Base-by-base conservation (phyloP, 129 eudicot species). In the Solidago caesia region DNA sequence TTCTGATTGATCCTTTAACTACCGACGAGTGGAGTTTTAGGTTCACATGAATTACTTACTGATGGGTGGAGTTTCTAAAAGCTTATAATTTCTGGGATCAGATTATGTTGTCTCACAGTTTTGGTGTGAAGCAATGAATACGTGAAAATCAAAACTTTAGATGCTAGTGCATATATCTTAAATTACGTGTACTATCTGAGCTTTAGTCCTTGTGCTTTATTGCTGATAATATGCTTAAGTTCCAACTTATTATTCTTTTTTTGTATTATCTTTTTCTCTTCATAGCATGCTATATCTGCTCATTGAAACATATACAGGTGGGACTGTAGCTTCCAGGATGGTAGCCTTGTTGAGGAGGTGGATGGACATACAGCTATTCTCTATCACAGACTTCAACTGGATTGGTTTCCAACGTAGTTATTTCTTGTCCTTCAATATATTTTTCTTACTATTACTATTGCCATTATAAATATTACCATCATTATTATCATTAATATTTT, bases 291-390 rank as follows among this genome's bases (percentile, higher is more conserved):
- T 63, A n/a, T 78, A 44, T 64, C 0, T 57, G 27, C 68, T 75
- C 14, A 29, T 63, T 44, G 58, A 33, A 39, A 44, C 58, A 71
- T 76, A 51, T 80, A 76, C 83, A 95, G 99, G 87, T 95, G 99
- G 99, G 99, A 95, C 74, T 91, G 90, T 85, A 84, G 89, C 80
- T 95, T 95, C 85, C 99, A 89, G 83, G 85, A 82, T 72, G 99
- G 99, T 77, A 95, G 99, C 77, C 81, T 95, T 76, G 99, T 95
- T 63, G 97, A 95, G 79, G 99, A 95, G 86, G 99, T 95, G 61
- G 99, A 95, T 86, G 99, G 99, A 65, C 99, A 95, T 77, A 95
- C 99, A 4, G 99, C 99, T 69, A 73, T 95, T 72, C 85, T 95
- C 44, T 89, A 95, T 87, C 99, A 95, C 77, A 81, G 92, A 64